These are phyloP conservation scores for Rhizopus arrhizus DNA, from an alignment of 371 early-diverging fungal genomes.

Conservation along the genomic window DNA sequence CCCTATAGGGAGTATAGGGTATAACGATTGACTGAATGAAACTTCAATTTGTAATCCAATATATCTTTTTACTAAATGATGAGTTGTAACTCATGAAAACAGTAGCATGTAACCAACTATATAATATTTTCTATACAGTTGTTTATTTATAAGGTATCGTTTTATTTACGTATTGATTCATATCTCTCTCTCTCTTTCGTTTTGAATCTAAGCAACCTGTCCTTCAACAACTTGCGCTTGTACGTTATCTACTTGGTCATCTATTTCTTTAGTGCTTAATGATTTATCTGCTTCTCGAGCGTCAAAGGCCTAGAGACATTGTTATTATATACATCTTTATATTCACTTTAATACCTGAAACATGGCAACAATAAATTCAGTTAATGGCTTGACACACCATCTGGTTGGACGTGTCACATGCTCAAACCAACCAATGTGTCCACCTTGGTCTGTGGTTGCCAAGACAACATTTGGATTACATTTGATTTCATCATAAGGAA, in stretches of 20 bases:
- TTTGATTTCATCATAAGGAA: constrained; percentile 76
- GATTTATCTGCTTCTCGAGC: constrained; percentile 8
- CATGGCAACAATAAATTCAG: constrained; percentile 73
- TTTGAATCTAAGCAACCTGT: constrained; percentile 10
- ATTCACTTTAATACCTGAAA: constrained; percentile 18
- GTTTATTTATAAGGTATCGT: too few species aligned
- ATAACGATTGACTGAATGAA: too few species aligned
- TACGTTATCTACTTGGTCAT: constrained; percentile 16
- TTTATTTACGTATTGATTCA: too few species aligned
- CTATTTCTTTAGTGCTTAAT: constrained; percentile 11
- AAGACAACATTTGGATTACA: constrained; percentile 84
- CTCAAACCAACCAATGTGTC: constrained; percentile 94
- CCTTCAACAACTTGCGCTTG: constrained; percentile 5
- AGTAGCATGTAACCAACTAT: too few species aligned
- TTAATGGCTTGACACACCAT: constrained; percentile 71
- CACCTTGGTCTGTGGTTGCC: constrained; percentile 86
- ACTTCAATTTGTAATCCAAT: too few species aligned
- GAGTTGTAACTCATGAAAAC: too few species aligned
- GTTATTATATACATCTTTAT: not conserved
- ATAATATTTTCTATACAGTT: too few species aligned
- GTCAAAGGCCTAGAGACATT: constrained; percentile 19
- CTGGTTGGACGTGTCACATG: constrained; percentile 54
- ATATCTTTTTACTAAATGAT: too few species aligned
- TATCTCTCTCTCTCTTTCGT: too few species aligned
- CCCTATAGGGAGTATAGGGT: too few species aligned